These are phyloP conservation scores for Theileria luwenshuni DNA, from an alignment of 169 alveolate species.

Conservation along the genomic window DNA sequence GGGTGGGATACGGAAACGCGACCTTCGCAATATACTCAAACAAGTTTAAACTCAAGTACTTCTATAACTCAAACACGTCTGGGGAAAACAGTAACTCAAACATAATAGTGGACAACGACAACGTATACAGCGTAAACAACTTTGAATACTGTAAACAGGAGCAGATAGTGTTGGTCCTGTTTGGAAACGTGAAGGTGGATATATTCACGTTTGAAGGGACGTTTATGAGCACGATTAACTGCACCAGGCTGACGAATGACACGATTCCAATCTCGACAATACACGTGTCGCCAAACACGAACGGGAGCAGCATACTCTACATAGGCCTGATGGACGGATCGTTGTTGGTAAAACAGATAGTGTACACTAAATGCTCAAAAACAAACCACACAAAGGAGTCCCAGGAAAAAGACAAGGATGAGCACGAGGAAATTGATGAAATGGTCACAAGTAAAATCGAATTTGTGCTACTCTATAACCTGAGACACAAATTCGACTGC, in stretches of 20 bases:
- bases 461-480: constrained; percentile 4
- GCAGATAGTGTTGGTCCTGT: constrained; percentile 51
- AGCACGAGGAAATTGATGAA: neutral
- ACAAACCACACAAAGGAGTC: neutral
- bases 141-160: constrained; percentile 52
- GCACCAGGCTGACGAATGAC: constrained; percentile 41
- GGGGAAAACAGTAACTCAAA: constrained; percentile 1
- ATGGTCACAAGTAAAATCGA: constrained; percentile 8
- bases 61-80: constrained; percentile 9
- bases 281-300: constrained; percentile 9
- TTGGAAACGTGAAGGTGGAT: constrained; percentile 54
- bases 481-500: constrained; percentile 10
- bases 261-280: constrained; percentile 55
- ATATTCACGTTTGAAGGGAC: constrained; percentile 32
- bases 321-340: constrained; percentile 70
- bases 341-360: constrained; percentile 34
- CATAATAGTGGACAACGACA: constrained; percentile 6
- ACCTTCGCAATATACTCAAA: constrained; percentile 57
- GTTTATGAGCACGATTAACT: constrained; percentile 29
- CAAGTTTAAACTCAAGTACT: constrained; percentile 38
- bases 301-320: constrained; percentile 48
- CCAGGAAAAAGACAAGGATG: neutral
- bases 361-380: constrained; percentile 16
- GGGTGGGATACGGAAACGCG: constrained; percentile 70
- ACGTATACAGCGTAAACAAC: constrained; percentile 40